Evolutionary conservation across 139 green algal genomes (phyloP).

Genomic region (Edaphochlamys debaryana): DNA sequence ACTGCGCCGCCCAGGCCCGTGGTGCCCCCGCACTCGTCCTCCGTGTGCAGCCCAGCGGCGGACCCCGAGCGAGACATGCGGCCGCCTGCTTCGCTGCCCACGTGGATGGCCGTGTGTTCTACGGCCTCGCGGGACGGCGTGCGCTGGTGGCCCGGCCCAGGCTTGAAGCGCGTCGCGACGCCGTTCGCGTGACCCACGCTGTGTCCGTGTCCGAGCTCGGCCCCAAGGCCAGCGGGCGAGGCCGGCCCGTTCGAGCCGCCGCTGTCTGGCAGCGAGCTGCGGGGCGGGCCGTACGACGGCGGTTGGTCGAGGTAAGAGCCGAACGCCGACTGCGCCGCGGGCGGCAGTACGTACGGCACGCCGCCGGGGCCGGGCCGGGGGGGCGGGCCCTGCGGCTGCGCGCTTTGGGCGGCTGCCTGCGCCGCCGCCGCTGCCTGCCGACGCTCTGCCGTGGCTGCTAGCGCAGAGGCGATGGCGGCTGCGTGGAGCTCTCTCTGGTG

Average conservation of each 20-base stretch:
- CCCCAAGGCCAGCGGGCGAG: no score
- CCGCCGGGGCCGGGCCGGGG: no score
- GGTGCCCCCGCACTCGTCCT: not conserved
- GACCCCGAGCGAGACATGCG: constrained; percentile 16
- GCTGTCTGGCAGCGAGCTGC: not conserved
- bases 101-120: no score
- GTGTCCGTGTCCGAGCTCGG: no score
- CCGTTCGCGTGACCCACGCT: no score
- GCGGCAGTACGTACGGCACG: constrained; percentile 8
- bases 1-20: constrained; percentile 1
- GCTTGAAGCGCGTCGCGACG: no score
- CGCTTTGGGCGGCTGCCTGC: not conserved
- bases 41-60: not conserved
- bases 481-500: constrained; percentile 20
- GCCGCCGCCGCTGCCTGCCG: not conserved
- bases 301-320: constrained; percentile 34
- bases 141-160: not conserved
- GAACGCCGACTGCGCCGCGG: constrained; percentile 7
- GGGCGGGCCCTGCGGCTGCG: no score
- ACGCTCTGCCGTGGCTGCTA: constrained; percentile 13
- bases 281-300: not conserved
- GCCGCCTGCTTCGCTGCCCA: not conserved
- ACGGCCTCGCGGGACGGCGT: no score
- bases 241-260: not conserved
- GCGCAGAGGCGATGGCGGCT: constrained; percentile 19